phyloP scores from a whole-genome alignment of 2,329 filamentous ascomycete species.

The Aspergillus sp. region DNA sequence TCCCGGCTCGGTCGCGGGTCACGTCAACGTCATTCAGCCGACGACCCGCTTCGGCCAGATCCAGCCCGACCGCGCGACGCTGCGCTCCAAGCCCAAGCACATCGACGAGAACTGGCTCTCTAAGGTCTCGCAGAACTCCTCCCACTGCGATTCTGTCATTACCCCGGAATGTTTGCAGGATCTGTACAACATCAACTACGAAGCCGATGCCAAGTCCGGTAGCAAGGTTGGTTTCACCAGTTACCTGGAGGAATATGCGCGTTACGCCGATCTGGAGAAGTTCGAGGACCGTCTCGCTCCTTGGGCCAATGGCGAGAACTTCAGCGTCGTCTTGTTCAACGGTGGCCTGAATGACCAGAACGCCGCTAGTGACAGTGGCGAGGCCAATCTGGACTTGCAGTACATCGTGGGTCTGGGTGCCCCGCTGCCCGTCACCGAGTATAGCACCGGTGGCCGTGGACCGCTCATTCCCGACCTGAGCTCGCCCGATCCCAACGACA shows the following conservation, averaged over 20 bases:
- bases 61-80: conserved; percentile 26
- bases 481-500: conserved; percentile 40
- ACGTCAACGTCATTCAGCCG: conserved; percentile 43
- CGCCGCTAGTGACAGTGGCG: conserved; percentile 41
- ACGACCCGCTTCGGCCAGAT: conserved; percentile 44
- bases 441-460: conserved; percentile 49
- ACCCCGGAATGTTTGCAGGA: conserved; percentile 49
- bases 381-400: conserved; percentile 53
- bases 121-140: conserved; percentile 19
- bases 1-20: conserved; percentile 32
- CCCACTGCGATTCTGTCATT: conserved; percentile 45
- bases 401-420: conserved; percentile 48
- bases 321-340: conserved; percentile 44
- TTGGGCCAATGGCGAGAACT: conserved; percentile 43
- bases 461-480: conserved; percentile 49
- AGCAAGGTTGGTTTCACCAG: conserved; percentile 47
- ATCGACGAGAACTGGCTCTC: conserved; percentile 21
- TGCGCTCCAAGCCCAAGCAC: conserved; percentile 20
- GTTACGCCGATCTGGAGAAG: conserved; percentile 45
- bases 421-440: conserved; percentile 47
- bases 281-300: conserved; percentile 44
- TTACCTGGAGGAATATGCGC: conserved; percentile 51
- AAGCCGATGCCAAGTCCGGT: conserved; percentile 35
- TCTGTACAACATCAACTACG: conserved; percentile 48
- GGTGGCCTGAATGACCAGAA: conserved; percentile 41